These are phyloP conservation scores for Talaromyces proteolyticus DNA, from an alignment of 495 filamentous ascomycete genomes.

Conservation along the genomic window DNA sequence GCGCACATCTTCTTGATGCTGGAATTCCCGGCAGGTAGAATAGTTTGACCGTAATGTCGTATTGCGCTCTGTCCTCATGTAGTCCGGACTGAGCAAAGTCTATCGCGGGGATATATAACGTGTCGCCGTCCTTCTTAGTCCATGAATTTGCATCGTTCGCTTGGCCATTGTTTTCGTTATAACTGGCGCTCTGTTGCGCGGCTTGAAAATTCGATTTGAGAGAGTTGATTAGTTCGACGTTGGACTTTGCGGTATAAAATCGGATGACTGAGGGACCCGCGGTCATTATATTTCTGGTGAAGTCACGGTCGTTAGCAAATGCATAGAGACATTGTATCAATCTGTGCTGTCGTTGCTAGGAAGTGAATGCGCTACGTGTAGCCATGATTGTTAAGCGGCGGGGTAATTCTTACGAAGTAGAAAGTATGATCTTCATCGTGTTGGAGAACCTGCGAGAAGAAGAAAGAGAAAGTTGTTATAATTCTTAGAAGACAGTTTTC, in stretches of 20 bases:
- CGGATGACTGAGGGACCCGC: conserved; percentile 75
- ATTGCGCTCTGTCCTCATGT: conserved; percentile 69
- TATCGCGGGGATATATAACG: conserved; percentile 70
- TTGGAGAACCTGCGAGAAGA: not conserved
- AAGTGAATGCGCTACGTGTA: too few relatives aligned
- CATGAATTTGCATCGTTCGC: too few relatives aligned
- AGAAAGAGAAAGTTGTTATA: not conserved
- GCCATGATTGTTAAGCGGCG: conserved; percentile 4
- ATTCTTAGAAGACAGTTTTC: too few relatives aligned
- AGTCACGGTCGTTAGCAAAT: conserved; percentile 8
- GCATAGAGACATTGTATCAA: too few relatives aligned
- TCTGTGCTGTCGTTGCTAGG: too few relatives aligned
- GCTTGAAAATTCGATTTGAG: conserved; percentile 73
- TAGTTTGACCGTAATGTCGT: conserved; percentile 90
- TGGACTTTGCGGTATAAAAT: conserved; percentile 71
- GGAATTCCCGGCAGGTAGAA: conserved; percentile 79
- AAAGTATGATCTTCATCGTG: conserved; percentile 73
- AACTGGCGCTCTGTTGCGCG: conserved; percentile 46
- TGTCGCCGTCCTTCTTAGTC: conserved; percentile 55
- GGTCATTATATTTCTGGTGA: conserved; percentile 77
- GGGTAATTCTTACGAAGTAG: conserved; percentile 63
- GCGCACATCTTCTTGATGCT: conserved; percentile 49
- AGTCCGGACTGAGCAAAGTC: conserved; percentile 66
- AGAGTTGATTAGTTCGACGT: conserved; percentile 82
- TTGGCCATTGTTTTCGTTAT: not conserved